Base-by-base conservation (phyloP, 345 rosid genomes). In the Geranium rotundifolium region DNA sequence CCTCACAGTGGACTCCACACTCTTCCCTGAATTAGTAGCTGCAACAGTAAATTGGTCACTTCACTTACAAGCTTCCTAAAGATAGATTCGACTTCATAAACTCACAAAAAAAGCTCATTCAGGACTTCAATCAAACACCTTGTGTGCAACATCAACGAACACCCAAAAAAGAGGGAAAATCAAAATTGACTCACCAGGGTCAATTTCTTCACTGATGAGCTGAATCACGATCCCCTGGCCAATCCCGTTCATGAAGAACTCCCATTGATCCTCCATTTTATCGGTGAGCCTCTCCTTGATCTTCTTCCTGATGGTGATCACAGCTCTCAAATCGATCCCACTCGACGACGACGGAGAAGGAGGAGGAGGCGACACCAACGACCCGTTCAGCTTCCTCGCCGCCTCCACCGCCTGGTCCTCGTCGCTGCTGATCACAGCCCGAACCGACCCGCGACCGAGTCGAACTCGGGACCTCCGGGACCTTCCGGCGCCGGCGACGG, bases 211-310 rank as follows among this genome's bases (percentile, higher is more conserved):
- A 74, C 97, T 86, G 61, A 90, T 69, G 46, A 93, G 95, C 65
- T 81, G 97, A 76, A 93, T 79, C 74, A 69, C 56, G 78, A 93
- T 82, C 67, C 96, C 95, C 62, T 71, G 87, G 58, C 96, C 96
- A 61, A 93, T 78, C 46, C 91, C 91, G 65, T 83, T 89, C 68
- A 86, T 62, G 18, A 87, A 69, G 62, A 76, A 76, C 75, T 93
- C 91, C 73, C 85, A 62, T 5, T 80, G 87, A 79, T 84, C 85
- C 67, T 79, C 91, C 49, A 93, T 19, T 73, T 80, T 85, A 64
- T 89, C 99, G 4, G 31, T 60, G n/a, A 92, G 63, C 61, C 79
- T 87, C 81, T 85, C 91, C 59, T 80, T 87, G 71, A 81, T 83
- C 79, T 89, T 89, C 88, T 76, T 87, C 80, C 86, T 82, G 64